Evolutionary conservation across 164 flowering plant species (phyloP), one percentile per base, ranked within the genome.

Genomic region (Euptelea pleiosperma): DNA sequence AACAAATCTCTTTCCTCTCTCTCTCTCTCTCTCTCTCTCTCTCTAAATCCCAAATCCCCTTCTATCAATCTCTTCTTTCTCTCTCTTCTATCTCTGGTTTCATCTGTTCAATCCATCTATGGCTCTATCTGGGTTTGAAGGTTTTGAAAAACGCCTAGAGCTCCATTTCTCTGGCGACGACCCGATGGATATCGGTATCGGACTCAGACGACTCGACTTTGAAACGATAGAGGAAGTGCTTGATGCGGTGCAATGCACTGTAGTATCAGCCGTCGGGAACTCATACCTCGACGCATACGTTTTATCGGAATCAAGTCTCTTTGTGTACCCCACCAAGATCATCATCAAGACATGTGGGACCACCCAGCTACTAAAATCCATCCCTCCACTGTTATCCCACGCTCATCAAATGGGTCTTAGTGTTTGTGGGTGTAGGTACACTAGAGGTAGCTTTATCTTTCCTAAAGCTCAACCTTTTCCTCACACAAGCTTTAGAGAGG

Each of bases 311-410:
- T 89, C 96, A 0, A 82, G 89, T 60, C 72, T 89, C 0, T 89
- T 89, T 49, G 79, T 89, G 2, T 86, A 86, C 75, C 91, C 93
- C 2, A 77, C 77, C 9, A 86, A 80, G 67, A 76, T 89, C 63
- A 76, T 89, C 60, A 84, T 89, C 83, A 89, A 89, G 55, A 89
- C 96, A 0, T 89, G 96, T 62, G 96, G 96, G 68, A 84, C 96
- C 54, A 89, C 93, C 21, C 90, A 86, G 66, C 77, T 89, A 25
- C 71, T 89, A 50, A 84, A 86, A 72, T 86, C 96, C 24, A 69
- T 89, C 67, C 82, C 71, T 31, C 84, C 83, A n/a, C 60, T 89
- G 58, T 31, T 86, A 31, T 52, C 49, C 66, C 76, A 69, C 34
- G 92, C 96, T 6, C 24, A 36, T n/a, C 35, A 69, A 12, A 63